phyloP scores from a whole-genome alignment of 257 asterid species.

The Datura wrightii region DNA sequence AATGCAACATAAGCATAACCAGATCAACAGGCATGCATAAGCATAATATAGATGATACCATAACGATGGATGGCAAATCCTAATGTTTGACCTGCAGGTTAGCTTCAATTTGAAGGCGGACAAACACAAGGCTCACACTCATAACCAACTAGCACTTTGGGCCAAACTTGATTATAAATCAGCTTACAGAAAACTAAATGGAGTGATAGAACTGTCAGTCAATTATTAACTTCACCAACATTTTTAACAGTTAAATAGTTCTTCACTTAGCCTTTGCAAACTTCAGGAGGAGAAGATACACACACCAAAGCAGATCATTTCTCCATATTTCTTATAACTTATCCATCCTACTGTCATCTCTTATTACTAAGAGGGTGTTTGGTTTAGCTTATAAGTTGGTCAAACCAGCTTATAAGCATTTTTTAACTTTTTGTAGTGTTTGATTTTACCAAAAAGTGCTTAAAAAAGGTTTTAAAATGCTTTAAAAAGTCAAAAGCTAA shows the following conservation, averaged over 20 bases:
- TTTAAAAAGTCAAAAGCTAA: no score
- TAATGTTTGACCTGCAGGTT: background rate
- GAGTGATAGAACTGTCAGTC: background rate
- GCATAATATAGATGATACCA: background rate
- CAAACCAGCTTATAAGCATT: no score
- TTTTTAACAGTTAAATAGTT: background rate
- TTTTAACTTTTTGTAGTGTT: no score
- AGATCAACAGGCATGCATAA: background rate
- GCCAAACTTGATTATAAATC: background rate
- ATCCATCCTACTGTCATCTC: background rate
- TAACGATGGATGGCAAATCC: background rate
- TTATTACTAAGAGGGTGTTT: background rate
- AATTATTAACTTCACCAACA: background rate
- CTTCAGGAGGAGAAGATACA: background rate
- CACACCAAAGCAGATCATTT: background rate
- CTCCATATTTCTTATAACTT: background rate
- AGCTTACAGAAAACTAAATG: background rate
- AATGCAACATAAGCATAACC: background rate
- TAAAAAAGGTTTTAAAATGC: no score
- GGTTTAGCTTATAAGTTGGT: no score
- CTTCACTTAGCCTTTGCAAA: background rate
- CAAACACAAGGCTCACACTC: background rate
- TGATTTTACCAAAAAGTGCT: no score
- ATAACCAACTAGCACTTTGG: background rate
- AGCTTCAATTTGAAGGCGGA: background rate